Percentiles rank a stretch among this genome's conserved stretches.
These are phyloP conservation scores for Saprolegnia parasitica DNA, from an alignment of 352 stramenopile genomes.

Conservation along the genomic window DNA sequence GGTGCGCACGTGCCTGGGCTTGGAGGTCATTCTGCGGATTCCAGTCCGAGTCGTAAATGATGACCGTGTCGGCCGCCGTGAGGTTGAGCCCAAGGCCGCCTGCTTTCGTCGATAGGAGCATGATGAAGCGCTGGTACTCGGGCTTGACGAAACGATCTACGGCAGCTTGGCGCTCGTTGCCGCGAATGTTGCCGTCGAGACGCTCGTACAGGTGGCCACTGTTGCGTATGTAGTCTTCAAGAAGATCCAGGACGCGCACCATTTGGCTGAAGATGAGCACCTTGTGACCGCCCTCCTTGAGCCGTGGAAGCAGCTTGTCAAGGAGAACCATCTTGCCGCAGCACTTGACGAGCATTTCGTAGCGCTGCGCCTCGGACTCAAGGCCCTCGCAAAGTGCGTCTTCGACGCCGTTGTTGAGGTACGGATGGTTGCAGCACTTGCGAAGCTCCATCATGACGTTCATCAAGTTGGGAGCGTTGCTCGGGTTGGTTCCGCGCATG, in stretches of 20 bases:
- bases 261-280: constrained; percentile 99
- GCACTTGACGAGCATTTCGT: constrained; percentile 94
- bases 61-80: constrained; percentile 92
- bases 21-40: constrained; percentile 98
- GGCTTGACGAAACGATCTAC: constrained; percentile 87
- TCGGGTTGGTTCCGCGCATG: constrained; percentile 66
- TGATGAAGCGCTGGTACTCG: constrained; percentile 93
- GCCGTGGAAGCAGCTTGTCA: constrained; percentile 96
- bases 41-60: constrained; percentile 99
- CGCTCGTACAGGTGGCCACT: constrained; percentile 93
- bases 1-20: constrained; percentile 86
- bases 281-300: constrained; percentile 96
- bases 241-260: constrained; percentile 98
- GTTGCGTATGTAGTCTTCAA: constrained; percentile 97
- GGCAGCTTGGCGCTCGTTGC: constrained; percentile 80
- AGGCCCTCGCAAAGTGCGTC: constrained; percentile 81
- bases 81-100: constrained; percentile 93
- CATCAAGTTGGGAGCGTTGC: constrained; percentile 87
- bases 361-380: constrained; percentile 62
- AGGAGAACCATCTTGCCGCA: constrained; percentile 99
- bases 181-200: constrained; percentile 96
- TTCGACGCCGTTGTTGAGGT: constrained; percentile 91
- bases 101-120: constrained; percentile 97
- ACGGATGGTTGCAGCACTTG: constrained; percentile 90
- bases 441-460: constrained; percentile 91